Conservation (phyloP, 768 basidiomycete species). For the Solioccasus polychromus region DNA sequence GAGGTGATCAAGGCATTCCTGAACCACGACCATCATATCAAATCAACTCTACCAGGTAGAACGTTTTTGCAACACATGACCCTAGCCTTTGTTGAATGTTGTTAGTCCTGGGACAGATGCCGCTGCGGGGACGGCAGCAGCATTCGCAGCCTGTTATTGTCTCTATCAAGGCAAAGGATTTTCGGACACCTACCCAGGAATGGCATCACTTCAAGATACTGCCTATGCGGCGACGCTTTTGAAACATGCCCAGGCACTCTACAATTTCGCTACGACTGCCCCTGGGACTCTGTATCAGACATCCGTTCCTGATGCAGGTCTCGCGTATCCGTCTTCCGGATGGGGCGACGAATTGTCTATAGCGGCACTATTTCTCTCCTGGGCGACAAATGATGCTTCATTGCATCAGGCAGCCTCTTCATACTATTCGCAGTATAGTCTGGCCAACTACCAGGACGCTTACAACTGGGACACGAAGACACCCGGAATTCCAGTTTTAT, state of each 20-base stretch:
- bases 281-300: conserved; percentile 62
- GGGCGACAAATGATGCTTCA: conserved; percentile 60
- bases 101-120: conserved; percentile 82
- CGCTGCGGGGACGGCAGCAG: conserved; percentile 81
- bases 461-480: conserved; percentile 91
- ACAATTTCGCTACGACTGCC: conserved; percentile 70
- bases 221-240: conserved; percentile 73
- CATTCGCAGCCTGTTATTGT: conserved; percentile 82
- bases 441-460: conserved; percentile 51
- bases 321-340: conserved; percentile 68
- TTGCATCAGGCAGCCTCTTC: conserved; percentile 62
- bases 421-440: conserved; percentile 55
- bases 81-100: background rate
- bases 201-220: conserved; percentile 67
- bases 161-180: conserved; percentile 68
- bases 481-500: conserved; percentile 72
- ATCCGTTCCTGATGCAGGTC: conserved; percentile 60
- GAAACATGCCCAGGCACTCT: conserved; percentile 72
- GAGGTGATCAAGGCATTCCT: conserved; percentile 78
- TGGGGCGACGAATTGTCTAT: conserved; percentile 74
- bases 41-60: conserved; percentile 65
- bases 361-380: conserved; percentile 73
- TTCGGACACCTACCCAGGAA: conserved; percentile 50
- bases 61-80: background rate
- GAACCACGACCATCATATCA: conserved; percentile 70